phyloP scores from a whole-genome alignment of 352 stramenopile species.

The Poterioochromonas sp. region DNA sequence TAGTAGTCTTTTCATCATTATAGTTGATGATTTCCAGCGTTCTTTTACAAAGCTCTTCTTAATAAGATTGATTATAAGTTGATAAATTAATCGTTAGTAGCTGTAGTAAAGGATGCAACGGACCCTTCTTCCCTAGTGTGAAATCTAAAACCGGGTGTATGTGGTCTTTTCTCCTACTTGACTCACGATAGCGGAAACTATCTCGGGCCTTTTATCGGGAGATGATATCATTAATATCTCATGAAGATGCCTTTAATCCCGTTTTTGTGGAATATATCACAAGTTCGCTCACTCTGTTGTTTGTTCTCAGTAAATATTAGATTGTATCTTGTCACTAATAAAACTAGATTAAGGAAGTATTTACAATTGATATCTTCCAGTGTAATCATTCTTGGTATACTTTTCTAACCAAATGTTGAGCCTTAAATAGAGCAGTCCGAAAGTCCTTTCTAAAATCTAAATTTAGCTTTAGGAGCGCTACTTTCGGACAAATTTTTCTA shows the following conservation, averaged over 20 bases:
- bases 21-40: slow-evolving; percentile 4
- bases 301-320: slow-evolving; percentile 6
- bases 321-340: slow-evolving; percentile 13
- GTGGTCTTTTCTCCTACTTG: neutral
- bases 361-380: neutral
- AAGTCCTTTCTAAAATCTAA: too few relatives aligned
- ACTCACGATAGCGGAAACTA: slow-evolving; percentile 2
- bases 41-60: slow-evolving; percentile 12
- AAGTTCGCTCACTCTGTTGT: slow-evolving; percentile 1
- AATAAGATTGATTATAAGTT: slow-evolving; percentile 16
- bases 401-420: slow-evolving; percentile 7
- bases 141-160: neutral
- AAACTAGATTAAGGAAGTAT: slow-evolving; percentile 12
- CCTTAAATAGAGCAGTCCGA: neutral
- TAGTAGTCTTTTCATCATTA: slow-evolving; percentile 14
- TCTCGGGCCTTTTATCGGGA: neutral
- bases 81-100: neutral
- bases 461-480: too few relatives aligned
- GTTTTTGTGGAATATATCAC: neutral
- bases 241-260: neutral
- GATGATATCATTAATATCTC: slow-evolving; percentile 9
- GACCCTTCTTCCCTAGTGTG: neutral
- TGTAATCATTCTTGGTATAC: neutral
- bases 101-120: slow-evolving; percentile 7
- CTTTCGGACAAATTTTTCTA: too few relatives aligned